phyloP scores from a whole-genome alignment of 345 rosid species.

The Schrenkiella parvula region DNA sequence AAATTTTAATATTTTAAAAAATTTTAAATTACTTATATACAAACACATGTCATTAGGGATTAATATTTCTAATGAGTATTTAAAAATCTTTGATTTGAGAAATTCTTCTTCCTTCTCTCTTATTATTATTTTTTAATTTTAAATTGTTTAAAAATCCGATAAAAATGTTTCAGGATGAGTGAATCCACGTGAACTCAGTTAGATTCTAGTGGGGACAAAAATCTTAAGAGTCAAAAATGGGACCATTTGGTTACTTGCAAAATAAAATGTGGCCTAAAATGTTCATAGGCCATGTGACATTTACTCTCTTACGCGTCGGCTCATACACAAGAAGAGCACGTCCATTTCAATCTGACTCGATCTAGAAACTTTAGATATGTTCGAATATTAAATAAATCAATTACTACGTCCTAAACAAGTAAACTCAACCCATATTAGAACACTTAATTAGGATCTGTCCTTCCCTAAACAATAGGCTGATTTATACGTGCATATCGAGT shows the following conservation, averaged over 20 bases:
- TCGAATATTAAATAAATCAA: neutral
- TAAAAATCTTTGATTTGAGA: no score
- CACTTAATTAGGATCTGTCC: neutral
- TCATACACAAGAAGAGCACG: slow-evolving; percentile 15
- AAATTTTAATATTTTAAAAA: no score
- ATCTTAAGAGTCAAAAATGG: slow-evolving; percentile 5
- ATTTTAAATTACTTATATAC: no score
- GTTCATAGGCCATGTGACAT: slow-evolving; percentile 27
- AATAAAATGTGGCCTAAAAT: slow-evolving; percentile 5
- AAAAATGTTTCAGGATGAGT: no score
- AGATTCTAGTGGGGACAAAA: slow-evolving; percentile 3
- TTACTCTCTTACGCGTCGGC: slow-evolving; percentile 19
- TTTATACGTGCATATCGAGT: neutral
- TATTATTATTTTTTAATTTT: no score
- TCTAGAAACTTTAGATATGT: neutral
- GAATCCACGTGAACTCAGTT: slow-evolving; percentile 25
- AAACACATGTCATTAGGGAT: no score
- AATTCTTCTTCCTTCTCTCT: no score
- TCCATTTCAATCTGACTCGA: slow-evolving; percentile 17
- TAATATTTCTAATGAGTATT: no score
- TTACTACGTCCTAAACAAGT: slow-evolving; percentile 4
- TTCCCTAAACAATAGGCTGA: neutral
- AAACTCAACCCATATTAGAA: neutral
- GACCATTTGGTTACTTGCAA: slow-evolving; percentile 1
- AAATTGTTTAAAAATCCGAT: no score